A percentile compares a stretch with the other conserved stretches of the same genome.
phyloP scores from a whole-genome alignment of 257 asterid genomes.

The Ophiorrhiza pumila region DNA sequence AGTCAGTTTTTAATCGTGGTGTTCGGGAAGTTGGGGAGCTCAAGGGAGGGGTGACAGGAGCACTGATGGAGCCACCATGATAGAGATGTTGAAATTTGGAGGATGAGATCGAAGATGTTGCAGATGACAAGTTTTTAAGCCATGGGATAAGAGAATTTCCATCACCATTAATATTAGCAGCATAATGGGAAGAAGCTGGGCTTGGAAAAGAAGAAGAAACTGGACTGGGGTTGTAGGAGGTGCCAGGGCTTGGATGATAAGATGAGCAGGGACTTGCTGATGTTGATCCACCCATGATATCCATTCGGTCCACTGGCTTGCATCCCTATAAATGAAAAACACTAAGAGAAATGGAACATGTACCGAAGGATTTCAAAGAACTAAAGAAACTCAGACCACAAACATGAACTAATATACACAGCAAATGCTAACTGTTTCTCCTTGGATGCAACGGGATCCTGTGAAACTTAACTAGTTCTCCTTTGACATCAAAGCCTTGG shows the following conservation, averaged over 20 bases:
- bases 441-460: not conserved
- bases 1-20: constrained; percentile 34
- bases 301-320: constrained; percentile 56
- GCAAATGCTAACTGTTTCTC: not conserved
- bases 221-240: constrained; percentile 52
- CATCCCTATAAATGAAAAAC: constrained; percentile 38
- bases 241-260: constrained; percentile 48
- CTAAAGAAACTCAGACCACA: not conserved
- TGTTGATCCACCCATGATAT: constrained; percentile 50
- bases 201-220: constrained; percentile 59
- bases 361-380: not conserved
- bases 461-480: not conserved
- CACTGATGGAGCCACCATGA: constrained; percentile 64
- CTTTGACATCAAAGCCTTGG: not conserved
- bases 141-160: constrained; percentile 71
- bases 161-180: constrained; percentile 33
- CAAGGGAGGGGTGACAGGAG: constrained; percentile 74
- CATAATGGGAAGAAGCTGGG: constrained; percentile 47
- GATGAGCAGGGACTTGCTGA: constrained; percentile 55
- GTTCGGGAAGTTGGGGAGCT: constrained; percentile 64
- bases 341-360: not conserved
- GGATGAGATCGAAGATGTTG: constrained; percentile 42
- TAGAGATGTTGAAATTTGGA: constrained; percentile 41
- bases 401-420: too few relatives aligned
- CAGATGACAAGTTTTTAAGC: constrained; percentile 63